These are phyloP conservation scores for Blyttiomyces sp. DNA, from an alignment of 371 early-diverging fungal species.

Conservation along the genomic window DNA sequence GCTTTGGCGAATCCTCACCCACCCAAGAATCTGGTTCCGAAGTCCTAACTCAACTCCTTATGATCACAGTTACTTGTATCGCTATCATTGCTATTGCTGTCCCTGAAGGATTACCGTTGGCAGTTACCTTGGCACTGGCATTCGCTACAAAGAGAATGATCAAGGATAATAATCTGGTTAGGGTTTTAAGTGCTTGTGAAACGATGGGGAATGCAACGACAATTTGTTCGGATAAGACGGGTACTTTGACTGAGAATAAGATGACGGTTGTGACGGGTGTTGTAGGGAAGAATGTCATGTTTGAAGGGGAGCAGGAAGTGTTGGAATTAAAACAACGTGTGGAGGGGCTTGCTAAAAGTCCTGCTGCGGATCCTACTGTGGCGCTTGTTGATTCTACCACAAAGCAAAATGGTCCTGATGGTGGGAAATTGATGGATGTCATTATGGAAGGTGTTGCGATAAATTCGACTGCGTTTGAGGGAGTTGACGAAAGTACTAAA, in stretches of 20 bases:
- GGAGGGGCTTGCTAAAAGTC: neutral
- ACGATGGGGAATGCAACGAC: slow-evolving; percentile 97
- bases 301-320: slow-evolving; percentile 9
- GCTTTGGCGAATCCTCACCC: slow-evolving; percentile 10
- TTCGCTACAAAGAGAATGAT: slow-evolving; percentile 86
- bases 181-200: slow-evolving; percentile 92
- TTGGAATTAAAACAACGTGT: neutral
- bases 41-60: slow-evolving; percentile 48
- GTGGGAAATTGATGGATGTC: slow-evolving; percentile 11
- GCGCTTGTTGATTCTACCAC: neutral
- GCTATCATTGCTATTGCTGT: slow-evolving; percentile 95
- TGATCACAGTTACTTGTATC: slow-evolving; percentile 56
- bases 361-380: neutral
- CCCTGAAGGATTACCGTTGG: slow-evolving; percentile 98
- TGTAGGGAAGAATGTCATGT: slow-evolving; percentile 17
- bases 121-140: slow-evolving; percentile 94
- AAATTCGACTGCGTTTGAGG: slow-evolving; percentile 89
- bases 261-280: slow-evolving; percentile 74
- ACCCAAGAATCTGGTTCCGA: slow-evolving; percentile 35
- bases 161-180: slow-evolving; percentile 89
- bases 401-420: slow-evolving; percentile 6
- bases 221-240: slow-evolving; percentile 97
- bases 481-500: slow-evolving; percentile 54
- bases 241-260: slow-evolving; percentile 91
- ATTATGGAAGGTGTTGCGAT: slow-evolving; percentile 61